Base-by-base conservation (phyloP, 2,329 filamentous ascomycete species). In the Scytalidium sp. region DNA sequence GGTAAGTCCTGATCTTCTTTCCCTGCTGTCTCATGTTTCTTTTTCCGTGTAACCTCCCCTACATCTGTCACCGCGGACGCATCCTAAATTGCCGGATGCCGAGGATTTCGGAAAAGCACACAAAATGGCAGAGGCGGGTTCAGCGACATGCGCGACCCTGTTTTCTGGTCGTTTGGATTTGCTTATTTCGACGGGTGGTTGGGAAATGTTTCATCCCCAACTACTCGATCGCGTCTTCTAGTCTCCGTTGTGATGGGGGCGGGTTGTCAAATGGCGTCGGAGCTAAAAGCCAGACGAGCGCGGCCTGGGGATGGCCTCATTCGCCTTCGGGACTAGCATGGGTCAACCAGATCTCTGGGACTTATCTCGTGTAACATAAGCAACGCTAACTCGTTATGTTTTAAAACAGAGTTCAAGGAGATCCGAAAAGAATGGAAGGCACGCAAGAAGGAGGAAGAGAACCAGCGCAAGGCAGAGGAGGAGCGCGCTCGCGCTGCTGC, bases 371-470 rank as follows among this genome's bases (percentile, higher is more conserved):
- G 58, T 60, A 60, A 61, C 59, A 43, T 54, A 54, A 50, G 36
- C 48, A 54, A 50, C 53, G 47, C 56, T 58, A 59, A 61, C 52
- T 49, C 53, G 55, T 60, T 56, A 53, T 50, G 49, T 54, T 51
- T 52, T 63, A 36, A 36, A 5, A 57, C 65, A 97, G 94, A 97
- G 70, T 97, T 99, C 75, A 99, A 99, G 69, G 94, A 99, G 66
- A 97, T 97, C 53, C 88, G 94, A 56, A 97, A 97, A 67, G 93
- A 97, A 66, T 99, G 94, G 94, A 99, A 97, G 75, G 89, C 90
- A 36, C 90, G 94, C 64, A 97, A 97, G 83, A 99, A 99, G 89
- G 94, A 97, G 69, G 93, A 97, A 62, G 93, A 97, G 58, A 86
- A 86, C 46, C 80, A 84, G 61, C 88, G 92, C 64, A 97, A 97